These are phyloP conservation scores for Boletellus sp. DNA, from an alignment of 768 basidiomycete species.

Conservation along the genomic window DNA sequence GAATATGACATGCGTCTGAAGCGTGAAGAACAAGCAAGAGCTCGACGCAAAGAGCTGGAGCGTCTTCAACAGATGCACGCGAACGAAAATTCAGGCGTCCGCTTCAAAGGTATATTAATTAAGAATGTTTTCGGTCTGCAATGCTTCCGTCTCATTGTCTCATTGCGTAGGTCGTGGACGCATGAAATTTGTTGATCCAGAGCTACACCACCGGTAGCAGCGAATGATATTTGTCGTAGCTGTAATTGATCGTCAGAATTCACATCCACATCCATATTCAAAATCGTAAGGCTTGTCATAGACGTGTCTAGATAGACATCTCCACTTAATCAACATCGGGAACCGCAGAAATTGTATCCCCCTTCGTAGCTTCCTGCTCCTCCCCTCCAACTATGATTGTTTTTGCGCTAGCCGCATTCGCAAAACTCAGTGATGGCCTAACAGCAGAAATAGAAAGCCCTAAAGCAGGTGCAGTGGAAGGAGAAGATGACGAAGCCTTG, in stretches of 20 bases:
- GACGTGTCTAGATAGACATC: slow-evolving; percentile 11
- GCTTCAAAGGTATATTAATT: slow-evolving; percentile 55
- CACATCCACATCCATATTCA: not conserved
- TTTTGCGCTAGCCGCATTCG: slow-evolving; percentile 58
- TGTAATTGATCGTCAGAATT: not conserved
- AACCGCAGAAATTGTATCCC: not conserved
- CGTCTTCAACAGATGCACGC: slow-evolving; percentile 40
- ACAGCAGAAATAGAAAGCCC: slow-evolving; percentile 44
- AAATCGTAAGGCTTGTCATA: slow-evolving; percentile 6
- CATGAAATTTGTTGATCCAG: slow-evolving; percentile 68
- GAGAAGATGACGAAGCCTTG: slow-evolving; percentile 33
- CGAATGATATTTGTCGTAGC: not conserved
- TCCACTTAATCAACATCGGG: slow-evolving; percentile 20
- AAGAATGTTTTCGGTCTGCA: not conserved
- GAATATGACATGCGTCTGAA: slow-evolving; percentile 69
- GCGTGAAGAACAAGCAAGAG: slow-evolving; percentile 56
- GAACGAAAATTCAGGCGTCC: slow-evolving; percentile 41
- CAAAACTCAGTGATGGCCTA: slow-evolving; percentile 77
- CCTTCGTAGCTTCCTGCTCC: slow-evolving; percentile 8
- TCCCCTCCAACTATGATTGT: slow-evolving; percentile 14
- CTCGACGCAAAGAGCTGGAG: slow-evolving; percentile 47
- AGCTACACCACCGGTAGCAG: slow-evolving; percentile 34
- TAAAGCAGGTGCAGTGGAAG: slow-evolving; percentile 6
- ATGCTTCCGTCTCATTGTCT: not conserved
- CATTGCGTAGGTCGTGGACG: slow-evolving; percentile 49